Percentiles rank a stretch among this genome's conserved stretches.
These are phyloP conservation scores for Uromyces viciae-fabae DNA, from an alignment of 1,284 basidiomycete genomes.

Conservation along the genomic window DNA sequence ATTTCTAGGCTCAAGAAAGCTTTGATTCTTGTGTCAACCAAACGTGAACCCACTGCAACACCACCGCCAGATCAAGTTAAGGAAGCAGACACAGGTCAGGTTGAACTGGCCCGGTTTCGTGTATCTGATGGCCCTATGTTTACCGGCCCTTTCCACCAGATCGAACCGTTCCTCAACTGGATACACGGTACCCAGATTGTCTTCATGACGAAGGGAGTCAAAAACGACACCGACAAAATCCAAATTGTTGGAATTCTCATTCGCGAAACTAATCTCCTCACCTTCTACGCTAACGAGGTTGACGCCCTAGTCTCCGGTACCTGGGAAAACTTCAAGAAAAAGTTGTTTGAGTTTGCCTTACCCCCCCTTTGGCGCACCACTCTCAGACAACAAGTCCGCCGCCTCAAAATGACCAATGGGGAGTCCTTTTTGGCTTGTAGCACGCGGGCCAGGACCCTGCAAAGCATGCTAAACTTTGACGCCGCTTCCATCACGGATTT, in stretches of 20 bases:
- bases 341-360: neutral
- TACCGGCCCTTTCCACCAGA: neutral
- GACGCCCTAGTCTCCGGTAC: no score
- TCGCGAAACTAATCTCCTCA: neutral
- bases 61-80: no score
- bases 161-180: neutral
- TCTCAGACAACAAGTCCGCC: neutral
- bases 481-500: neutral
- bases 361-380: neutral
- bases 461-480: neutral
- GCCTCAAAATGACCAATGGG: neutral
- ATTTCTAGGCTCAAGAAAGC: no score
- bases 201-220: neutral
- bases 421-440: neutral
- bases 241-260: neutral
- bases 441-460: neutral
- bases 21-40: no score
- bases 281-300: neutral
- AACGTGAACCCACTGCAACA: no score
- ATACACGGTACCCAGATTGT: neutral
- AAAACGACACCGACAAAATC: neutral
- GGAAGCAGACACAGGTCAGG: neutral
- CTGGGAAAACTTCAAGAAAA: neutral
- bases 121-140: neutral
- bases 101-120: neutral